Base-by-base conservation (phyloP, 176 grass and related monocot genomes). In the Thalia dealbata region DNA sequence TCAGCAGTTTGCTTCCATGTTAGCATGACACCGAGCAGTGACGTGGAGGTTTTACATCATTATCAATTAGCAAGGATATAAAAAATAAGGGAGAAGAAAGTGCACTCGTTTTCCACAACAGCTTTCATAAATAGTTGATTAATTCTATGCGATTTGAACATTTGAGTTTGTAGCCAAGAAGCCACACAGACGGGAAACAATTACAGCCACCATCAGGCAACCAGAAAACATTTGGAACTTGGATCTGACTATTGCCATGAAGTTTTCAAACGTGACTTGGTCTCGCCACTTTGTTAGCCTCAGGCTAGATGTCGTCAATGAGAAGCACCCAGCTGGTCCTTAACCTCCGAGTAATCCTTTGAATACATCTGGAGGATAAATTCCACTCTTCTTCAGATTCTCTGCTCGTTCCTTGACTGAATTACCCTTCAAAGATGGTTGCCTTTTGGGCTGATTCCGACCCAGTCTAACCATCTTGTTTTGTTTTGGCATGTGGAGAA, bases 381-480 rank as follows among this genome's bases (percentile, higher is more conserved):
- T 10, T 26, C 19, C 29, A 29, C n/a, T 69, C 72, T 59, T 84
- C 38, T 75, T 75, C 0, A 24, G 32, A 27, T 75, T 73, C 55
- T 86, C 83, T 22, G 74, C 64, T 30, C 41, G 73, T 12, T 86
- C 81, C 73, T 83, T 81, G 23, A 43, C 35, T 1, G 46, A 14
- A 15, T 75, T 73, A 64, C 81, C 83, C 66, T 90, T 86, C 0
- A 21, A 83, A 61, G 78, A 75, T 48, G 75, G 44, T 43, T 86
- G 80, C 75, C 78, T 78, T 70, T 86, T 90, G 70, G 83, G 78
- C 32, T 74, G 70, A 43, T 64, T 78, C 19, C 78, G 70, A 55
- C 71, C 73, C 75, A 81, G 26, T 18, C 75, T 24, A 3, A 69
- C 25, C 28, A 81, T 75, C 55, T 66, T 73, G 66, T 61, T 81